Conservation (phyloP, 2,329 filamentous ascomycete genomes). For the Cladosporium sp. region DNA sequence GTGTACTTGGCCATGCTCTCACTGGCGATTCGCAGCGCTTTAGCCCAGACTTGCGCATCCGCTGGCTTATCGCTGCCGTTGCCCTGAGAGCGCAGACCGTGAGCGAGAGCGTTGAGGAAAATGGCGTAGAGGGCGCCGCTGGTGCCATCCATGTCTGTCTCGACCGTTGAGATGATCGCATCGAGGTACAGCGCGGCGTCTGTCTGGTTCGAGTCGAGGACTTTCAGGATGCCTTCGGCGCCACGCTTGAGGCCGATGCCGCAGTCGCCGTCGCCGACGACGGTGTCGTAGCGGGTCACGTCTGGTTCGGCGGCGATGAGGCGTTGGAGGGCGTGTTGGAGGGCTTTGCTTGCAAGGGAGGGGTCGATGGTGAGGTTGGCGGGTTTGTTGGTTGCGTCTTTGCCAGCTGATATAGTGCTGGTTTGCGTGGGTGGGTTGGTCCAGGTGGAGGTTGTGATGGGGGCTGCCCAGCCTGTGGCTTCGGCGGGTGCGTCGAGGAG, state of each 20-base stretch:
- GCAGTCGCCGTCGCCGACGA: constrained; percentile 89
- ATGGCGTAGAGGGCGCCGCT: constrained; percentile 81
- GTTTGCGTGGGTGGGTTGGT: constrained; percentile 43
- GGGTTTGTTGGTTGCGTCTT: constrained; percentile 48
- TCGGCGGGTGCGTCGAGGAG: constrained; percentile 68
- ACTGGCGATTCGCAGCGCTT: constrained; percentile 70
- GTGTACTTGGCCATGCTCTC: constrained; percentile 78
- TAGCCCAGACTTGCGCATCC: constrained; percentile 57
- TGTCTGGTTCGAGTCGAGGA: constrained; percentile 40
- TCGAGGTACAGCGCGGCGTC: constrained; percentile 63
- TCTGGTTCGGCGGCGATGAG: constrained; percentile 66
- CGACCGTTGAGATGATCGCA: constrained; percentile 63
- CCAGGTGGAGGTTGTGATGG: constrained; percentile 61
- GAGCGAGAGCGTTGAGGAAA: constrained; percentile 82
- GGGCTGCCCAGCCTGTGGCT: constrained; percentile 66
- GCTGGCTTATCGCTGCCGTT: constrained; percentile 35
- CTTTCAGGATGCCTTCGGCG: constrained; percentile 63
- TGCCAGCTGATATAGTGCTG: constrained; percentile 39
- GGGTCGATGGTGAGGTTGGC: constrained; percentile 58
- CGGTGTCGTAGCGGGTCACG: constrained; percentile 70
- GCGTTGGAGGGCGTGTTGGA: constrained; percentile 58
- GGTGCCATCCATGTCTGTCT: constrained; percentile 72
- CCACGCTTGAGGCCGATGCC: constrained; percentile 83
- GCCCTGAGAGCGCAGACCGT: constrained; percentile 61
- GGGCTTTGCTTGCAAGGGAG: constrained; percentile 50